Evolutionary conservation across 768 basidiomycete genomes (phyloP).

Genomic region (Tulasnella sp.): DNA sequence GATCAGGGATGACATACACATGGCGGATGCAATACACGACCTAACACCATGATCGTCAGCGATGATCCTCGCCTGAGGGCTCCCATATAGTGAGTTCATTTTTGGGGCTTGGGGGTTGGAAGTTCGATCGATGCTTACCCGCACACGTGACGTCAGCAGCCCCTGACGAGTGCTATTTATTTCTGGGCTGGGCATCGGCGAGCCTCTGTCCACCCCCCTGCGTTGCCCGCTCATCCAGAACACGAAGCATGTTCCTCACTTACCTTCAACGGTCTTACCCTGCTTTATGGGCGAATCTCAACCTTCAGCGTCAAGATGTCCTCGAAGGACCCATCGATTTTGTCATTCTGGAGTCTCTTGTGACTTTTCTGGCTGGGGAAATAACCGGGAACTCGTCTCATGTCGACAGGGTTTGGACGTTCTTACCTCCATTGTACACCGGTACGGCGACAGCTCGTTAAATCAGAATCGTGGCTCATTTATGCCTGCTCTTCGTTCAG

Average conservation of each 20-base stretch:
- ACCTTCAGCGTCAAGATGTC: conserved; percentile 22
- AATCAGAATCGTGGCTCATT: neutral
- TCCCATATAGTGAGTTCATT: neutral
- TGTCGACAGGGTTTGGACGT: conserved; percentile 80
- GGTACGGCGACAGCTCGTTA: neutral
- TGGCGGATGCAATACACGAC: too few species aligned
- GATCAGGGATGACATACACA: too few species aligned
- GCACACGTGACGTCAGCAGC: conserved; percentile 16
- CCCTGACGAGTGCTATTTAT: neutral
- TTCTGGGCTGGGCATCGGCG: neutral
- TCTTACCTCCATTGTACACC: conserved; percentile 77
- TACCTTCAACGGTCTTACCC: conserved; percentile 10
- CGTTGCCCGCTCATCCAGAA: neutral
- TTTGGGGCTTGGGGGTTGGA: neutral
- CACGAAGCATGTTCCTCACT: conserved; percentile 22
- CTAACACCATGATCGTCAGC: neutral
- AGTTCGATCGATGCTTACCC: conserved; percentile 10
- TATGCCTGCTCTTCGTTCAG: conserved; percentile 37
- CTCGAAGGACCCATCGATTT: conserved; percentile 30
- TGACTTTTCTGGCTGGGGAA: conserved; percentile 62
- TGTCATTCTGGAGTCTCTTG: conserved; percentile 26
- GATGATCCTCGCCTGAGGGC: neutral
- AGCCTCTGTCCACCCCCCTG: too few species aligned
- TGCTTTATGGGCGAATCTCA: neutral
- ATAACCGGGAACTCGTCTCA: conserved; percentile 81